Evolutionary conservation across 2,329 filamentous ascomycete genomes (phyloP).

Genomic region (Penicillium sp.): DNA sequence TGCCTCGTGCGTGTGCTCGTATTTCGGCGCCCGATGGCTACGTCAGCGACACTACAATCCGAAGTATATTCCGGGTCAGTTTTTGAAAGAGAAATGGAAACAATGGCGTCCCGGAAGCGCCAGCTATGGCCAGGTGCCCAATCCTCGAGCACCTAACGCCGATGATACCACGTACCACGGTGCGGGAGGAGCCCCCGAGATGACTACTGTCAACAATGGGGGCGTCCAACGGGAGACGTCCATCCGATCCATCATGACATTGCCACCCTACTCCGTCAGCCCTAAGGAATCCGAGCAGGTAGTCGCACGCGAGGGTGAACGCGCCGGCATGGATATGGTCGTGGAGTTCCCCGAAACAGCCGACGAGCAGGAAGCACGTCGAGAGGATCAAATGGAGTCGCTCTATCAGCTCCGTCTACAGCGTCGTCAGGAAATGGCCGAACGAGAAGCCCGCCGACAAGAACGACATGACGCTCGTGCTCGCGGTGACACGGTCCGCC

Average conservation of each 20-base stretch:
- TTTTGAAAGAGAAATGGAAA: conserved; percentile 52
- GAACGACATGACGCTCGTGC: conserved; percentile 69
- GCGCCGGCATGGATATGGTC: conserved; percentile 86
- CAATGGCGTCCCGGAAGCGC: conserved; percentile 46
- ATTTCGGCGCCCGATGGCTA: conserved; percentile 42
- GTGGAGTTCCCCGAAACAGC: conserved; percentile 77
- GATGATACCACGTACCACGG: conserved; percentile 29
- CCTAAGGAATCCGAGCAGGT: conserved; percentile 76
- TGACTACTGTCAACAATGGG: conserved; percentile 25
- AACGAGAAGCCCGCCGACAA: conserved; percentile 72
- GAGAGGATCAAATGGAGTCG: conserved; percentile 89
- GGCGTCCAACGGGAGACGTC: conserved; percentile 78
- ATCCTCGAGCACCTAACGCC: conserved; percentile 17
- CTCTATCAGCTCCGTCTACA: conserved; percentile 84
- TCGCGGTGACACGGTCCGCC: conserved; percentile 65
- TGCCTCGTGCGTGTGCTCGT: conserved; percentile 30
- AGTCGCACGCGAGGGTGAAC: conserved; percentile 83
- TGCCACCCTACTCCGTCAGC: conserved; percentile 77
- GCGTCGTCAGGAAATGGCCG: conserved; percentile 70
- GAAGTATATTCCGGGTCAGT: conserved; percentile 52
- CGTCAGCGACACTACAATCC: conserved; percentile 48
- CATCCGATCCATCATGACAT: conserved; percentile 87
- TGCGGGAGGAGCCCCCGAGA: conserved; percentile 28
- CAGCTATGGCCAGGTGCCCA: conserved; percentile 43
- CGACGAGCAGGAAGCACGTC: conserved; percentile 72